Evolutionary conservation across 2,329 filamentous ascomycete species (phyloP), one percentile per base, ranked within the genome.

Genomic region (Aureobasidium namibiae): DNA sequence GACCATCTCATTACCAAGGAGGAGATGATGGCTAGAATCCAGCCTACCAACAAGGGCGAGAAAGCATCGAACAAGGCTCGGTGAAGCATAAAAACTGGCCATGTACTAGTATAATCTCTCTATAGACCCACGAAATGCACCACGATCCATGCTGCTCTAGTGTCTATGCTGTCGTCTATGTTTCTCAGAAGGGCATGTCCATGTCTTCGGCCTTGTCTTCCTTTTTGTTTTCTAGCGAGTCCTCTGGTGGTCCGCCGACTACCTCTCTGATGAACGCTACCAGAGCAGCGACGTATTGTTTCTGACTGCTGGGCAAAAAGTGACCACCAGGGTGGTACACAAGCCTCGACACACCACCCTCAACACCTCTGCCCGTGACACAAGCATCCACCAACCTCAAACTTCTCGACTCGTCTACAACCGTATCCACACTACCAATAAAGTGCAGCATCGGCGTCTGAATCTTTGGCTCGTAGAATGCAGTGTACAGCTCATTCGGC

Each of bases 1-100:
- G 94, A 99, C 71, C 94, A 99, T 74, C 80, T 99, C 68, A 99
- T 99, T 70, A 99, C 95, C 59, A 97, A 97, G 81, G 94, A 99
- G 77, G 94, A 99, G 81, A 99, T 99, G 94, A 99, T 99, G 94
- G 94, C 94, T 41, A 83, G 92, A 61, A 97, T 99, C 68, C 87
- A 94, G 74, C 90, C 90, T 6, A 79, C 67, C 29, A 75, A 73
- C 31, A 75, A 73, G 64, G 69, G 71, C n/a, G 73, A 74, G 59
- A 75, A 75, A 68, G 68, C 66, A 59, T 74, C 70, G 69, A 66
- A 65, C 1, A 75, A 75, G 64, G 71, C 67, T 29, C 70, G 74
- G 31, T 65, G 60, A 48, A 23, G 23, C 23, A 14, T 38, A 38
- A 26, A 31, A 31, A 50, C 36, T 11, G 52, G 52, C 52, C 16